Conservation (phyloP, 2,329 filamentous ascomycete species). For the Phialemoniopsis sp. region DNA sequence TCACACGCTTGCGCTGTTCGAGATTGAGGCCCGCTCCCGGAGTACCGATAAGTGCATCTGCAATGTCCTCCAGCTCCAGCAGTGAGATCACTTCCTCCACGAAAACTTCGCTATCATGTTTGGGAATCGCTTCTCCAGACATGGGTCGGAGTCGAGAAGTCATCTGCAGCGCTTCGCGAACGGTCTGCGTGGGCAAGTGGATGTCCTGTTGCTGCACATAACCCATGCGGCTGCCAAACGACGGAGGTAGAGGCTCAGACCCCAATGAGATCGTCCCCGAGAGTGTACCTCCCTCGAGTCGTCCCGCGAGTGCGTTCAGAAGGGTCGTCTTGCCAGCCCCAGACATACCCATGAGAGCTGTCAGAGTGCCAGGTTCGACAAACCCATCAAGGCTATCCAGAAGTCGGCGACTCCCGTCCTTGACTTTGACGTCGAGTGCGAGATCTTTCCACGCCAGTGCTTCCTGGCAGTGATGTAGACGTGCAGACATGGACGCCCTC, state of each 20-base stretch:
- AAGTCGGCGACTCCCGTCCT: slow-evolving; percentile 65
- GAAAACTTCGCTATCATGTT: slow-evolving; percentile 54
- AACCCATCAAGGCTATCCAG: slow-evolving; percentile 80
- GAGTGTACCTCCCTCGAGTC: slow-evolving; percentile 57
- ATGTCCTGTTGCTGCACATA: slow-evolving; percentile 66
- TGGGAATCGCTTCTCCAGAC: slow-evolving; percentile 41
- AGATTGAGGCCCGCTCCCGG: slow-evolving; percentile 58
- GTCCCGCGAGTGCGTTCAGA: slow-evolving; percentile 51
- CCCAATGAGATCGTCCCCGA: too few relatives aligned
- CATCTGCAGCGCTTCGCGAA: slow-evolving; percentile 50
- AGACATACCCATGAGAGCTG: slow-evolving; percentile 68
- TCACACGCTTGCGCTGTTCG: slow-evolving; percentile 58
- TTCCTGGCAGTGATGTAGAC: slow-evolving; percentile 8
- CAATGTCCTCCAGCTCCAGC: slow-evolving; percentile 63
- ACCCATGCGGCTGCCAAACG: slow-evolving; percentile 61
- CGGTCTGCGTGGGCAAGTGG: slow-evolving; percentile 50
- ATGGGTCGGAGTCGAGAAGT: slow-evolving; percentile 57
- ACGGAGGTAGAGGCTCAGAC: slow-evolving; percentile 57
- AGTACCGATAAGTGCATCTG: slow-evolving; percentile 60
- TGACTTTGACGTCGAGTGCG: slow-evolving; percentile 68
- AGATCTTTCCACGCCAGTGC: slow-evolving; percentile 61
- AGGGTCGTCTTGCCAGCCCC: slow-evolving; percentile 61
- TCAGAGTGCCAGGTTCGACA: slow-evolving; percentile 86
- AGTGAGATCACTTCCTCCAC: slow-evolving; percentile 64
- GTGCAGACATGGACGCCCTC: slow-evolving; percentile 18